Evolutionary conservation across 371 early-diverging fungal genomes (phyloP).

Genomic region (Mucor saturninus): DNA sequence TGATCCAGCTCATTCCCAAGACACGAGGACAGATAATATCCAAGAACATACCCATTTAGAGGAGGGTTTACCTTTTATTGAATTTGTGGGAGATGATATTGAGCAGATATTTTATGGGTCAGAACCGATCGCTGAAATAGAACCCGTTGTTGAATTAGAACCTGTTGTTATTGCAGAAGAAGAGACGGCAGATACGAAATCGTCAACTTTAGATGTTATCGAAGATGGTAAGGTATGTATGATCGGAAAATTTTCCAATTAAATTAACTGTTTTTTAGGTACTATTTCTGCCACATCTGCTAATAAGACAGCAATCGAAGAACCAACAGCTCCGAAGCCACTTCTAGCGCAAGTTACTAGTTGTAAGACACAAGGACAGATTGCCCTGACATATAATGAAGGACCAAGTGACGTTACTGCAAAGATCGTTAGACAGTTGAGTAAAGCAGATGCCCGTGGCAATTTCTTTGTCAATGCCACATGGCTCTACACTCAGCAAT

Average conservation of each 20-base stretch:
- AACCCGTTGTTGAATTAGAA: no score
- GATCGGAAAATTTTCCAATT: background rate
- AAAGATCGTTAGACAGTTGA: constrained; percentile 58
- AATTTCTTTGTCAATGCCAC: constrained; percentile 67
- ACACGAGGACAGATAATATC: no score
- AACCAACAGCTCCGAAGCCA: constrained; percentile 11
- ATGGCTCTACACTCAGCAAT: constrained; percentile 58
- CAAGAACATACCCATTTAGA: no score
- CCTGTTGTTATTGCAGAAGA: background rate
- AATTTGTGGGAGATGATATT: no score
- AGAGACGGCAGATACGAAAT: background rate
- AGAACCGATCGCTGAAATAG: no score
- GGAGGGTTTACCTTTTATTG: no score
- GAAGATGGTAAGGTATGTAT: background rate
- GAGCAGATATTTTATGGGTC: no score
- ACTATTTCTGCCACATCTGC: background rate
- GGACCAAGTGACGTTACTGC: constrained; percentile 68
- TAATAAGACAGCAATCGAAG: background rate
- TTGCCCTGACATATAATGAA: constrained; percentile 62
- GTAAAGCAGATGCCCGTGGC: constrained; percentile 59
- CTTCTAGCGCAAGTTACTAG: constrained; percentile 23
- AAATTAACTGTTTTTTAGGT: background rate
- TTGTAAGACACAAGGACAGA: constrained; percentile 52
- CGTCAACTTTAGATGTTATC: no score
- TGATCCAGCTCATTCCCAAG: no score